phyloP scores from a whole-genome alignment of 2,329 filamentous ascomycete genomes.

The Stromatinia cepivora region DNA sequence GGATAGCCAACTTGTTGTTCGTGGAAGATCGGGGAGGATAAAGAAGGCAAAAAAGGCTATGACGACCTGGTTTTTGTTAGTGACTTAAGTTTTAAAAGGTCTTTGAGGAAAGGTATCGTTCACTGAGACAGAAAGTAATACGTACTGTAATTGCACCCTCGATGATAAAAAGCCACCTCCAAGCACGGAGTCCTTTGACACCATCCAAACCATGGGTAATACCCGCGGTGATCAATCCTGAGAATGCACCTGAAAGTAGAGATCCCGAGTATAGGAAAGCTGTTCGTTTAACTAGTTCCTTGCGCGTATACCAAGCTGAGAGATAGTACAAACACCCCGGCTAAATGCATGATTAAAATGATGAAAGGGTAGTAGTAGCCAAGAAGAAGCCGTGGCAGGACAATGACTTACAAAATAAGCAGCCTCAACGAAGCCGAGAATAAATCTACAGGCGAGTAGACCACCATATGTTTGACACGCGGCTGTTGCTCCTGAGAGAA shows the following conservation, averaged over 20 bases:
- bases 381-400: no score
- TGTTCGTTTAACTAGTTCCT: constrained; percentile 48
- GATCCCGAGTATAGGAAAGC: constrained; percentile 50
- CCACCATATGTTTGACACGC: constrained; percentile 49
- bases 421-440: constrained; percentile 56
- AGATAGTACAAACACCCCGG: constrained; percentile 25
- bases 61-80: constrained; percentile 12
- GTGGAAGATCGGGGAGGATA: constrained; percentile 54
- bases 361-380: not conserved
- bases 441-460: constrained; percentile 49
- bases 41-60: constrained; percentile 29
- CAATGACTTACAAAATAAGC: constrained; percentile 50
- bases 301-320: constrained; percentile 47
- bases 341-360: constrained; percentile 1
- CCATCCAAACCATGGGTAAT: constrained; percentile 51
- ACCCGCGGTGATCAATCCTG: constrained; percentile 51
- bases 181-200: constrained; percentile 49
- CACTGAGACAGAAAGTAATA: no score
- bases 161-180: constrained; percentile 55
- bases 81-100: not conserved
- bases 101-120: not conserved
- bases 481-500: constrained; percentile 51
- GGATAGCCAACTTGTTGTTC: constrained; percentile 53
- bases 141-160: constrained; percentile 46
- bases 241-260: constrained; percentile 50